Percentiles rank a stretch among this genome's conserved stretches.
Evolutionary conservation across 768 basidiomycete genomes (phyloP).

Genomic region (Agaricus subrufescens): DNA sequence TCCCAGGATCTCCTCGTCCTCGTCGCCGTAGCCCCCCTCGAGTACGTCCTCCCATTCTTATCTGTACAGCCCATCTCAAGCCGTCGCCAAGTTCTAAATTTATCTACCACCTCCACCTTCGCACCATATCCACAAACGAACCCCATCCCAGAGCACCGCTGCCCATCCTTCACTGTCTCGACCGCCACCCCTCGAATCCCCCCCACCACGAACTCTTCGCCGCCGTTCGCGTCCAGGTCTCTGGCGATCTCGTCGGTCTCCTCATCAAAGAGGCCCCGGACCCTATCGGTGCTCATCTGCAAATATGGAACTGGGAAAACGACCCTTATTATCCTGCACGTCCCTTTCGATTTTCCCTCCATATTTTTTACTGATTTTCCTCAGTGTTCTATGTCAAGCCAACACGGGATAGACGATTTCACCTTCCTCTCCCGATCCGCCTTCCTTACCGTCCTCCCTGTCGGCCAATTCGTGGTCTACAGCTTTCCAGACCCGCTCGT

Average conservation of each 20-base stretch:
- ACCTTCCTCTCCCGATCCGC: slow-evolving; percentile 40
- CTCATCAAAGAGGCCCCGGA: slow-evolving; percentile 43
- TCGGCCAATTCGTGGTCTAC: slow-evolving; percentile 45
- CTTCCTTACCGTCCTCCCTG: slow-evolving; percentile 43
- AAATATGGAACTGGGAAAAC: slow-evolving; percentile 48
- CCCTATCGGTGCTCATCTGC: slow-evolving; percentile 36
- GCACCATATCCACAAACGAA: slow-evolving; percentile 45
- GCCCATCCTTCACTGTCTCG: slow-evolving; percentile 33
- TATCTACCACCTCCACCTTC: slow-evolving; percentile 46
- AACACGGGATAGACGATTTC: slow-evolving; percentile 48
- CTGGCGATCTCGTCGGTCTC: slow-evolving; percentile 41
- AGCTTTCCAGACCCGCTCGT: slow-evolving; percentile 35
- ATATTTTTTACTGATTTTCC: neutral
- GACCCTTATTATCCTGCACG: slow-evolving; percentile 37
- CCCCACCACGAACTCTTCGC: slow-evolving; percentile 29
- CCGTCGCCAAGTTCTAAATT: slow-evolving; percentile 28
- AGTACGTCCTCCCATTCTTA: slow-evolving; percentile 27
- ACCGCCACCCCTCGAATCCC: slow-evolving; percentile 22
- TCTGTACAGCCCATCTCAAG: neutral
- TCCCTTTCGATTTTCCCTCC: slow-evolving; percentile 3
- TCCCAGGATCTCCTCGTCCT: slow-evolving; percentile 50
- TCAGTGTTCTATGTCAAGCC: slow-evolving; percentile 37
- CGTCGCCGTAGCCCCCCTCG: slow-evolving; percentile 35
- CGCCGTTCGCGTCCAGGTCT: slow-evolving; percentile 41
- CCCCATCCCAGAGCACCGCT: slow-evolving; percentile 41